These are phyloP conservation scores for Neonectria faginata DNA, from an alignment of 2,329 filamentous ascomycete genomes.

Conservation along the genomic window DNA sequence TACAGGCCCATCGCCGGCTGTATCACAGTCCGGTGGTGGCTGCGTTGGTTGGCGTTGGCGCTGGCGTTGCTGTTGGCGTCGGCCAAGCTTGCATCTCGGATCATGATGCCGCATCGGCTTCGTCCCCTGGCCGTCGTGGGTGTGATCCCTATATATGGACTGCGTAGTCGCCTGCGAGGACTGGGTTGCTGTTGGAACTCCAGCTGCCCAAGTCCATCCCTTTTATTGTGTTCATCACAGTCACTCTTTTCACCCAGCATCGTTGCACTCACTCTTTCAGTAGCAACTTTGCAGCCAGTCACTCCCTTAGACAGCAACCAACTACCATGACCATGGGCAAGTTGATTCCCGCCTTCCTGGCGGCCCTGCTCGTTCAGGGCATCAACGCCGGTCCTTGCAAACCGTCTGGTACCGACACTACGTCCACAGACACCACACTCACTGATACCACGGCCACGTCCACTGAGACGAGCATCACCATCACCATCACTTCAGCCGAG, in stretches of 20 bases:
- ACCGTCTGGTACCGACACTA: neutral
- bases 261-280: constrained; percentile 6
- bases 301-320: neutral
- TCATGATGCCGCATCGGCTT: neutral
- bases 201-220: neutral
- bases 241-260: neutral
- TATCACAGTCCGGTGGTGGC: neutral
- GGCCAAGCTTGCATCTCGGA: neutral
- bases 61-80: constrained; percentile 1
- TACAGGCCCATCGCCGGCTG: neutral
- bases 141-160: neutral
- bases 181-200: neutral
- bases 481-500: neutral
- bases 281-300: constrained; percentile 5
- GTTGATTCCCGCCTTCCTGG: constrained; percentile 8
- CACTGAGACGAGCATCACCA: neutral
- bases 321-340: neutral
- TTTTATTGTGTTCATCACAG: constrained; percentile 2
- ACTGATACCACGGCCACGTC: neutral
- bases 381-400: constrained; percentile 7
- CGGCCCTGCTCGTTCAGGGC: neutral
- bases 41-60: neutral
- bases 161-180: neutral
- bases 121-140: neutral
- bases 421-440: neutral